A percentile compares a stretch with the other conserved stretches of the same genome.
phyloP scores from a whole-genome alignment of 129 eudicot species.

The Silybum marianum region DNA sequence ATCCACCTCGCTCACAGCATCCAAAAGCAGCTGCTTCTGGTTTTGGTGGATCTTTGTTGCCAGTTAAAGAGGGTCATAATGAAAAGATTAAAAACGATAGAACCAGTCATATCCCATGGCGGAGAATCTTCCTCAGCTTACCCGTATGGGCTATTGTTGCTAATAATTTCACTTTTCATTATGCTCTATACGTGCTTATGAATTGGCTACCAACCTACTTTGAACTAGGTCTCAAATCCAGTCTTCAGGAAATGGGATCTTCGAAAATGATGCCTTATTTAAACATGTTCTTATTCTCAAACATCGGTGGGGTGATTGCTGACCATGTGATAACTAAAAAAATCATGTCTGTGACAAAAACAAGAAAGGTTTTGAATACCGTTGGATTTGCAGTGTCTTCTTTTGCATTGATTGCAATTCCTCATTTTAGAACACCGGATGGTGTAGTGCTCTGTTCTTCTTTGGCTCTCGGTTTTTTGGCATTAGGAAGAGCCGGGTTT shows the following conservation, averaged over 20 bases:
- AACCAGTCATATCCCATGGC: constrained; percentile 71
- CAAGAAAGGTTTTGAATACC: constrained; percentile 76
- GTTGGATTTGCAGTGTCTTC: constrained; percentile 82
- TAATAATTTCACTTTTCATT: constrained; percentile 91
- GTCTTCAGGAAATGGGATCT: constrained; percentile 96
- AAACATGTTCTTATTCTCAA: constrained; percentile 90
- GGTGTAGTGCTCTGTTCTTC: constrained; percentile 89
- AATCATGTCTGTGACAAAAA: constrained; percentile 67
- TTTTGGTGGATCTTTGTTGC: constrained; percentile 71
- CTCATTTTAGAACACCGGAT: constrained; percentile 66
- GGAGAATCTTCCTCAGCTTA: constrained; percentile 57
- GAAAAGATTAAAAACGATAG: constrained; percentile 51
- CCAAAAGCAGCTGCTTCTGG: constrained; percentile 95
- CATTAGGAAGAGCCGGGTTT: constrained; percentile 93
- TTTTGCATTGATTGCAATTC: constrained; percentile 72
- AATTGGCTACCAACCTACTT: constrained; percentile 96
- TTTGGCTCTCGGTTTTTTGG: constrained; percentile 85
- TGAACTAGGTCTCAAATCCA: constrained; percentile 71
- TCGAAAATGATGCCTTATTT: constrained; percentile 95
- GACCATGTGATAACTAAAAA: constrained; percentile 77
- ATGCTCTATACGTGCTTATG: constrained; percentile 91
- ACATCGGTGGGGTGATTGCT: constrained; percentile 88
- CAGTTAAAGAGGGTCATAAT: constrained; percentile 51
- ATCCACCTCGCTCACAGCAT: constrained; percentile 89
- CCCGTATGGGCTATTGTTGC: constrained; percentile 97